A percentile compares a stretch with the other conserved stretches of the same genome.
Conservation (phyloP, 805 yeast genomes). For the Lipomyces sp. region DNA sequence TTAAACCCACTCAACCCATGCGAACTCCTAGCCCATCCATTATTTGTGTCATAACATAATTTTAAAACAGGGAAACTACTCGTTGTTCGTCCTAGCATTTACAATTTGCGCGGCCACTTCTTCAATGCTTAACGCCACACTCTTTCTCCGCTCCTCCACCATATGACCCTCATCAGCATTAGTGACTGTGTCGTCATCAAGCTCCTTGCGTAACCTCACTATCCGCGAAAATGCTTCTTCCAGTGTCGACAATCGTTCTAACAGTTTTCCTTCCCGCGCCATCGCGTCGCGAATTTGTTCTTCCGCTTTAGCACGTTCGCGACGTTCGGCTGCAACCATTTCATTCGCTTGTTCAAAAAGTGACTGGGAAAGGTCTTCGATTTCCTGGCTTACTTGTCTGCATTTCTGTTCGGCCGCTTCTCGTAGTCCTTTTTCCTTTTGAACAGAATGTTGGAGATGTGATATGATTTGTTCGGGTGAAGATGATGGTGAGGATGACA, state of each 20-base stretch:
- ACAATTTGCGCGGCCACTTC: constrained; percentile 24
- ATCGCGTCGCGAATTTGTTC: constrained; percentile 19
- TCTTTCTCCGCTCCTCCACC: constrained; percentile 3
- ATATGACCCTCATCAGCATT: not conserved
- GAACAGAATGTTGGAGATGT: constrained; percentile 16
- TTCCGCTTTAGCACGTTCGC: constrained; percentile 34
- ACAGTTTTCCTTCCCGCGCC: constrained; percentile 23
- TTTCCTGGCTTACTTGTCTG: constrained; percentile 30
- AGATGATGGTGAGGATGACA: constrained; percentile 16
- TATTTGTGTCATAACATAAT: not conserved
- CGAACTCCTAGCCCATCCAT: not conserved
- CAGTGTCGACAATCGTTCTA: constrained; percentile 18
- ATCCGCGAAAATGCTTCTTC: constrained; percentile 29
- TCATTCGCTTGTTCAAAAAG: constrained; percentile 40
- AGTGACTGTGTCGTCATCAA: not conserved
- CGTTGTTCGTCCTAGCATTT: not conserved
- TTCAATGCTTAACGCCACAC: constrained; percentile 20
- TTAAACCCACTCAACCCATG: not conserved
- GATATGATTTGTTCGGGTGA: constrained; percentile 12
- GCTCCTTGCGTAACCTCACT: constrained; percentile 15
- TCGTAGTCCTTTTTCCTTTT: constrained; percentile 34
- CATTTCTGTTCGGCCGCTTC: constrained; percentile 37
- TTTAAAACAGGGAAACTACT: not conserved
- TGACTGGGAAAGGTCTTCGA: constrained; percentile 39
- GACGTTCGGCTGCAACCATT: constrained; percentile 36